Conservation (phyloP, 1,284 basidiomycete genomes). For the Hymenochaete sp. region DNA sequence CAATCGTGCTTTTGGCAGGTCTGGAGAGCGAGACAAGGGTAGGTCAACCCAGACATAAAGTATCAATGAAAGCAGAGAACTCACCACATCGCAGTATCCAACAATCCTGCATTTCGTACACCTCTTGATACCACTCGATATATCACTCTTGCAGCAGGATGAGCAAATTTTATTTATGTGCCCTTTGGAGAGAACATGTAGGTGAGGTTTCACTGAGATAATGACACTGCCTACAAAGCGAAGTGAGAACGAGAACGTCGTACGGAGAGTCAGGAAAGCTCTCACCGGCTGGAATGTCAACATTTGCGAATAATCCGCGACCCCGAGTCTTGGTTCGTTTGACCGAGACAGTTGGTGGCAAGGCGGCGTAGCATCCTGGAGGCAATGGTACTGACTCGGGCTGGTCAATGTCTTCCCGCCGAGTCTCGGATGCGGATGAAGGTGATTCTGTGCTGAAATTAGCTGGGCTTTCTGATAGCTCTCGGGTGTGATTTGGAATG, state of each 20-base stretch:
- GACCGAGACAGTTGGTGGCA: slow-evolving; percentile 8
- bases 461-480: too few species aligned
- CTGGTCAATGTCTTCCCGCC: neutral
- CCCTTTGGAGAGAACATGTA: slow-evolving; percentile 57
- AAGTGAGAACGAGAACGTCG: slow-evolving; percentile 1
- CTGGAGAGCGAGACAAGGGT: slow-evolving; percentile 30
- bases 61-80: slow-evolving; percentile 11
- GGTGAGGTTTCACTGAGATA: slow-evolving; percentile 48
- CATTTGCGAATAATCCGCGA: slow-evolving; percentile 28
- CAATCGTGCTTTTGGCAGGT: slow-evolving; percentile 74
- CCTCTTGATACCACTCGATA: slow-evolving; percentile 39
- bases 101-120: slow-evolving; percentile 65
- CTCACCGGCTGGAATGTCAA: slow-evolving; percentile 32
- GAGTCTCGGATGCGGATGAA: too few species aligned
- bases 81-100: slow-evolving; percentile 67
- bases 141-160: slow-evolving; percentile 43
- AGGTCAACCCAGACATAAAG: neutral
- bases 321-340: slow-evolving; percentile 18
- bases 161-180: slow-evolving; percentile 61
- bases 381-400: neutral
- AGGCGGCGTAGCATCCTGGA: slow-evolving; percentile 5
- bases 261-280: neutral
- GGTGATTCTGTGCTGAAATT: neutral
- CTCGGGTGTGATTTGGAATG: too few species aligned
- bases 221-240: slow-evolving; percentile 46